phyloP scores from a whole-genome alignment of 192 early-diverging fungal species.

The Allomyces macrogynus region DNA sequence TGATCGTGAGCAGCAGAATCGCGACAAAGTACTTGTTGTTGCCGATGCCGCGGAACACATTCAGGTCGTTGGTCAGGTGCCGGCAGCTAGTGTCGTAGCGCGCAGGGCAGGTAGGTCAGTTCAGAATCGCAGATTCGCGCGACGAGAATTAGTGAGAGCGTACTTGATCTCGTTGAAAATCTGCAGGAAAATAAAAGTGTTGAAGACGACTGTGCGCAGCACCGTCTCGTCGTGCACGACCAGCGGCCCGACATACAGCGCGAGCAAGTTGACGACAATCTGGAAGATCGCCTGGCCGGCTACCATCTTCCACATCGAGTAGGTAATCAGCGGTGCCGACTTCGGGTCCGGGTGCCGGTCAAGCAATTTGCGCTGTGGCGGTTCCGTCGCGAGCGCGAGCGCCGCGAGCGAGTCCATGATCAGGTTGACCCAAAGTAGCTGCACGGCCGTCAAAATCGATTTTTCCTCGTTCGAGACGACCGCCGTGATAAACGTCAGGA shows the following conservation, averaged over 20 bases:
- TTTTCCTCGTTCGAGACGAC: slow-evolving; percentile 36
- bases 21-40: slow-evolving; percentile 15
- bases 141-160: slow-evolving; percentile 2
- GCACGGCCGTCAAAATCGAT: slow-evolving; percentile 84
- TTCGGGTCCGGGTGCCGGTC: slow-evolving; percentile 66
- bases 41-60: slow-evolving; percentile 16
- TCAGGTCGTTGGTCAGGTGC: slow-evolving; percentile 12
- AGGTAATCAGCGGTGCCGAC: slow-evolving; percentile 63
- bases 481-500: slow-evolving; percentile 58
- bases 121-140: background rate
- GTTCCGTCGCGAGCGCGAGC: slow-evolving; percentile 88
- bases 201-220: slow-evolving; percentile 71
- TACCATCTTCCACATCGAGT: slow-evolving; percentile 93
- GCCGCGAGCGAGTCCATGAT: slow-evolving; percentile 99
- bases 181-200: slow-evolving; percentile 79
- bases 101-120: background rate
- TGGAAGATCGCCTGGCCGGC: slow-evolving; percentile 78
- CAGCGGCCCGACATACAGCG: slow-evolving; percentile 42
- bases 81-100: slow-evolving; percentile 3
- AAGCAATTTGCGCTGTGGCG: slow-evolving; percentile 64
- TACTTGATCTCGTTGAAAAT: slow-evolving; percentile 77
- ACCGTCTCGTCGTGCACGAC: slow-evolving; percentile 24
- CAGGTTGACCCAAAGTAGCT: slow-evolving; percentile 95
- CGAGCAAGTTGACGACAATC: slow-evolving; percentile 55
- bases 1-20: slow-evolving; percentile 9